phyloP scores from a whole-genome alignment of 139 green algal species.

The Chlamydomonas eustigma region DNA sequence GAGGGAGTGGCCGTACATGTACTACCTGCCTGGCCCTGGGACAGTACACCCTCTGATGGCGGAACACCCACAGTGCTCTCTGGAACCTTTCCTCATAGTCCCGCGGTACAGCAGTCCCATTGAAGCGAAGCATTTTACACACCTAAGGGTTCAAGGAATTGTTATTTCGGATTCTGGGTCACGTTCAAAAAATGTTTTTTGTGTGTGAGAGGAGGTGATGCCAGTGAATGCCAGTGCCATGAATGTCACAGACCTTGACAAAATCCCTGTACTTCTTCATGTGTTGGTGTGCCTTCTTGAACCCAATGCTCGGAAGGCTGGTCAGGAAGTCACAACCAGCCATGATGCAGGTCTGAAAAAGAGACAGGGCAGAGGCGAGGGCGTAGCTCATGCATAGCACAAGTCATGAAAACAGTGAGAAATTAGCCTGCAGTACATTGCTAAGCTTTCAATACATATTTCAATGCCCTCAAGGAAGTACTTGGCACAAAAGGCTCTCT shows the following conservation, averaged over 20 bases:
- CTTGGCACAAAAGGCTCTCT: too few relatives aligned
- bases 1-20: conserved; percentile 66
- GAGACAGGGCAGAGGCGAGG: not conserved
- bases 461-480: too few relatives aligned
- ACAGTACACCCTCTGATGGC: conserved; percentile 86
- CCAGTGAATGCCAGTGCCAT: too few relatives aligned
- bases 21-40: conserved; percentile 29
- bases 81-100: conserved; percentile 83
- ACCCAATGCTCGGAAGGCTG: conserved; percentile 72
- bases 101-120: conserved; percentile 50
- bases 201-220: too few relatives aligned
- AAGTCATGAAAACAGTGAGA: too few relatives aligned
- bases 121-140: conserved; percentile 71
- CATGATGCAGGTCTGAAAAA: conserved; percentile 89
- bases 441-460: too few relatives aligned
- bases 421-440: too few relatives aligned
- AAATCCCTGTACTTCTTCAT: conserved; percentile 66
- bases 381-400: too few relatives aligned
- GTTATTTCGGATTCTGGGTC: too few relatives aligned
- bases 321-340: conserved; percentile 94
- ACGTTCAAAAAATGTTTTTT: too few relatives aligned
- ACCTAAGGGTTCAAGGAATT: too few relatives aligned
- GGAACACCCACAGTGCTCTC: conserved; percentile 87
- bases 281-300: conserved; percentile 86
- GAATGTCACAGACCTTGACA: conserved; percentile 61